These are phyloP conservation scores for Globisporangium alternatum DNA, from an alignment of 352 stramenopile species.

Conservation along the genomic window DNA sequence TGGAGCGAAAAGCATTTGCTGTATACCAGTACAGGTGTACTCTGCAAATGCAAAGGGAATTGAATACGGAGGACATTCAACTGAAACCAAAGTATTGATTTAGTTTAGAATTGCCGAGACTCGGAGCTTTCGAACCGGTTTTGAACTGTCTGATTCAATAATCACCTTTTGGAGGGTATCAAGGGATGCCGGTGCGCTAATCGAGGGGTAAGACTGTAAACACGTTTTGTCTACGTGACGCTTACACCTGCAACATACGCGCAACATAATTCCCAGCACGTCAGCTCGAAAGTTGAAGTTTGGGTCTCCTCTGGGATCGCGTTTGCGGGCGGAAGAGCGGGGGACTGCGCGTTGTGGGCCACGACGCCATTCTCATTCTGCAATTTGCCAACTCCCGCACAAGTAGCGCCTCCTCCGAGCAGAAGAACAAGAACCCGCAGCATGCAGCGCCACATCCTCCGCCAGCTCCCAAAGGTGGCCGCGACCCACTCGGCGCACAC, in stretches of 20 bases:
- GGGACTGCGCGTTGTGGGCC: background rate
- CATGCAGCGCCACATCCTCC: slow-evolving; percentile 55
- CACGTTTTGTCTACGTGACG: background rate
- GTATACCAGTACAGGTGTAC: background rate
- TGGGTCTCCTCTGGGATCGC: background rate
- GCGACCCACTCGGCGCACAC: slow-evolving; percentile 13
- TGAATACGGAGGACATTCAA: too few relatives aligned
- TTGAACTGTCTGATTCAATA: too few relatives aligned
- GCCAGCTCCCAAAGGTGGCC: slow-evolving; percentile 31
- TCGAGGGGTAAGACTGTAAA: background rate
- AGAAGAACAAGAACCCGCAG: slow-evolving; percentile 4
- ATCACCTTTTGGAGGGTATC: too few relatives aligned
- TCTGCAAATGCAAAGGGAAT: too few relatives aligned
- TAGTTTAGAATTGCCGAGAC: too few relatives aligned
- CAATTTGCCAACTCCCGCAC: slow-evolving; percentile 13
- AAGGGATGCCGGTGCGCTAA: too few relatives aligned
- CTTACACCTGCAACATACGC: background rate
- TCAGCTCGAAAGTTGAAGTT: background rate
- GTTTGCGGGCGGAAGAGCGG: background rate
- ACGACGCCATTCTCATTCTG: slow-evolving; percentile 9
- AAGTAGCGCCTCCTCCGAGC: background rate
- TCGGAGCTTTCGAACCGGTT: too few relatives aligned
- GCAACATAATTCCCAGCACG: background rate
- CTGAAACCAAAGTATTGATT: too few relatives aligned
- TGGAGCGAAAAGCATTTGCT: background rate